Evolutionary conservation across 192 early-diverging fungal genomes (phyloP).

Genomic region (Neocallimastix lanati): DNA sequence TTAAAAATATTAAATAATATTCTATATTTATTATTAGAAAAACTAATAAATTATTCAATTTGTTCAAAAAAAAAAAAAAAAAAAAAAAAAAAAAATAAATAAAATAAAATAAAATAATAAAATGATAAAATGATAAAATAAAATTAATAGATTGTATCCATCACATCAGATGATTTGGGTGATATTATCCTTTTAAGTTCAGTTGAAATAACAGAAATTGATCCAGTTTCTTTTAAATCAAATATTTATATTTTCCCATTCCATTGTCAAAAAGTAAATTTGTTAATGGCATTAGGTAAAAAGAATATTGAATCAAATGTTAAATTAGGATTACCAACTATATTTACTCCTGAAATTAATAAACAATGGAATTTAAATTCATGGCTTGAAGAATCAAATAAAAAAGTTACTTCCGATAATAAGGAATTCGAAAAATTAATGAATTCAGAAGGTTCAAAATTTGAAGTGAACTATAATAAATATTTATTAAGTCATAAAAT

Average conservation of each 20-base stretch:
- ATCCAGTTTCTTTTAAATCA: not conserved
- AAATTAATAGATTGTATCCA: not conserved
- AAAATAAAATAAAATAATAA: no score
- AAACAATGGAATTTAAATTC: not conserved
- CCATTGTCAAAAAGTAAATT: not conserved
- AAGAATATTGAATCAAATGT: not conserved
- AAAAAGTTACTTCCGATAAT: not conserved
- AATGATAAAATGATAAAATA: no score
- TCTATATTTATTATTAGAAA: no score
- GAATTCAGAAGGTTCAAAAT: not conserved
- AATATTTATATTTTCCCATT: not conserved
- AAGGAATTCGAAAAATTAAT: not conserved
- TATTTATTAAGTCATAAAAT: not conserved
- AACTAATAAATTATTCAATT: no score
- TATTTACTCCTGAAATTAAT: not conserved
- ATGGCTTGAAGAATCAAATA: not conserved
- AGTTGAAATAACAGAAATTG: not conserved
- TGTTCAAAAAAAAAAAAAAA: no score
- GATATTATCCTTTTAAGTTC: not conserved
- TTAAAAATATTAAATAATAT: no score
- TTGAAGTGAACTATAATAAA: not conserved
- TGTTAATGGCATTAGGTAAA: not conserved
- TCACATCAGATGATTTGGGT: not conserved
- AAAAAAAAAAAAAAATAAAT: no score
- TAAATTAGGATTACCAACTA: not conserved